These are phyloP conservation scores for Fusarium bactridioides DNA, from an alignment of 2,329 filamentous ascomycete genomes.

Conservation along the genomic window DNA sequence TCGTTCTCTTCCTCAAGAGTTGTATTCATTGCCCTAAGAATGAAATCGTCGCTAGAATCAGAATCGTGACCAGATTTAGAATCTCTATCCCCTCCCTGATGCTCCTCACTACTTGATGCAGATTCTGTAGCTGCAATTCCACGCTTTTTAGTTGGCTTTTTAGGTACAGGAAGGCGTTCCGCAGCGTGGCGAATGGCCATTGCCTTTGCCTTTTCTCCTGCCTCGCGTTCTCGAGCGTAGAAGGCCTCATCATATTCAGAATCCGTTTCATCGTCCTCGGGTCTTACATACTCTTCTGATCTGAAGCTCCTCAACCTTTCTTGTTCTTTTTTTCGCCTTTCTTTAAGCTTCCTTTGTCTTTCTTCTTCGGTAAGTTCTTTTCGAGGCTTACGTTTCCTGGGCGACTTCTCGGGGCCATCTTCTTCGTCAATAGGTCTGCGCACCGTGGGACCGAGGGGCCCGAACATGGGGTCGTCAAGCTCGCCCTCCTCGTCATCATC, in stretches of 20 bases:
- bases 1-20: conserved; percentile 27
- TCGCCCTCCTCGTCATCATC: conserved; percentile 74
- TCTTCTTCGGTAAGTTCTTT: conserved; percentile 67
- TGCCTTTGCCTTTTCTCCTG: conserved; percentile 43
- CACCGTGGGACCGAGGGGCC: conserved; percentile 70
- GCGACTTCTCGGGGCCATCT: conserved; percentile 60
- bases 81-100: background rate
- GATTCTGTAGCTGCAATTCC: background rate
- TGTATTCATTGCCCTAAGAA: conserved; percentile 36
- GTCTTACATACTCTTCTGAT: conserved; percentile 80
- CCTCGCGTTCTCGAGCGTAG: conserved; percentile 72
- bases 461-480: conserved; percentile 68
- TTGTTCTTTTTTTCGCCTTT: conserved; percentile 71
- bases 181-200: background rate
- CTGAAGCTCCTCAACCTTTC: conserved; percentile 84
- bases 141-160: conserved; percentile 46
- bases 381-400: conserved; percentile 56
- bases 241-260: conserved; percentile 75
- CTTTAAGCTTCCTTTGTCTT: conserved; percentile 69
- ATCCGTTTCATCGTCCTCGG: conserved; percentile 90
- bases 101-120: conserved; percentile 4
- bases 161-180: conserved; percentile 13
- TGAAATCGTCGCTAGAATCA: conserved; percentile 38
- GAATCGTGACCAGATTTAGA: conserved; percentile 34
- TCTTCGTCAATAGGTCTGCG: conserved; percentile 62